Conservation (phyloP, 2,329 filamentous ascomycete genomes). For the Ophiostoma australiae region DNA sequence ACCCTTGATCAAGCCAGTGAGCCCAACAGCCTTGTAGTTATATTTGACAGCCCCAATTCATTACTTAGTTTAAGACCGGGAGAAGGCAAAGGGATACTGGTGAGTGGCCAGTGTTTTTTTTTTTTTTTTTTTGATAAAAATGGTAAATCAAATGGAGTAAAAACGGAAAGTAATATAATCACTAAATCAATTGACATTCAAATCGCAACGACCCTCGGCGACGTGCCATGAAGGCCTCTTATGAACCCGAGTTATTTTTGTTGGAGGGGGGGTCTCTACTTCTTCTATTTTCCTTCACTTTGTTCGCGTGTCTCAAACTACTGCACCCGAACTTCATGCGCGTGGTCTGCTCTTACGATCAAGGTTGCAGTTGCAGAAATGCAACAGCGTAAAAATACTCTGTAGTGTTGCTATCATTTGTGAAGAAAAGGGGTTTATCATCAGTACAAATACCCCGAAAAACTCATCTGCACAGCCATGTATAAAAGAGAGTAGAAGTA, state of each 20-base stretch:
- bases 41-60: neutral
- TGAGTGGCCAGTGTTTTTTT: too few species aligned
- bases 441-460: too few species aligned
- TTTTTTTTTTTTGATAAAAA: too few species aligned
- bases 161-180: too few species aligned
- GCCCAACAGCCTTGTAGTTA: neutral
- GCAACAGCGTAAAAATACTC: neutral
- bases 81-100: neutral
- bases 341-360: constrained; percentile 7
- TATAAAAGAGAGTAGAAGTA: too few species aligned
- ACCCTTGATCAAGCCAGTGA: neutral
- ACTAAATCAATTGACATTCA: too few species aligned
- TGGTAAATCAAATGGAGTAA: too few species aligned
- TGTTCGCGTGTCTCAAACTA: neutral
- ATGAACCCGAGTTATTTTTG: neutral
- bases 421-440: too few species aligned
- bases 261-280: too few species aligned
- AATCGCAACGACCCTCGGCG: too few species aligned
- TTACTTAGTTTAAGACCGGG: neutral
- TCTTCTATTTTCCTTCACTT: neutral
- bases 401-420: neutral
- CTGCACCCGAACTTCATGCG: neutral
- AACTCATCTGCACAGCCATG: too few species aligned
- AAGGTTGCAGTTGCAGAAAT: neutral
- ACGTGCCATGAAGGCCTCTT: too few species aligned